Evolutionary conservation across 169 alveolate genomes (phyloP).

Genomic region (Perkinsus chesapeaki): DNA sequence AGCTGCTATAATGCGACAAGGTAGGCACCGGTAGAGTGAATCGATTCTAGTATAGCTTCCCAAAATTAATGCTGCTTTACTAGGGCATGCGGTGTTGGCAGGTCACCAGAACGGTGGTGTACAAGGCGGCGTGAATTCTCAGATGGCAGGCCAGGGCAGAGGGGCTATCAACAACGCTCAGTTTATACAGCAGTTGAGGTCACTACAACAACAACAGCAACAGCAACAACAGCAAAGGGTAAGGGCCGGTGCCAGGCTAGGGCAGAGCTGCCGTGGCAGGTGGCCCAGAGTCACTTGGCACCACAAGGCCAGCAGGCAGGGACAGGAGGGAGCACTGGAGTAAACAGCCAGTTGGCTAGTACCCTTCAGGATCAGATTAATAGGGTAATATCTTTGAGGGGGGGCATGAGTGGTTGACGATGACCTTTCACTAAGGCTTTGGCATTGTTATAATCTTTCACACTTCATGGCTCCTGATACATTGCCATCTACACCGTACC

Average conservation of each 20-base stretch:
- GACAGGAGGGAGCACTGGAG: background rate
- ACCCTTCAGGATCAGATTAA: background rate
- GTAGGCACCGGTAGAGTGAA: background rate
- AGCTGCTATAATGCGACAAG: background rate
- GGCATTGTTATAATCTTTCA: too few relatives aligned
- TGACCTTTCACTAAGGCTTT: too few relatives aligned
- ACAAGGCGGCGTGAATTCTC: background rate
- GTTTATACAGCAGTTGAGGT: background rate
- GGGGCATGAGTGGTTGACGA: too few relatives aligned
- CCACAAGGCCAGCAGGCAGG: background rate
- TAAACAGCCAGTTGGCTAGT: background rate
- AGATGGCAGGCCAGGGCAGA: background rate
- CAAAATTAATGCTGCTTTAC: too few relatives aligned
- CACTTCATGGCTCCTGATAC: too few relatives aligned
- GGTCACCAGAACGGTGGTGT: background rate
- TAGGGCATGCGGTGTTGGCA: background rate
- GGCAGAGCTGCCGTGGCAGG: background rate
- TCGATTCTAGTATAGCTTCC: too few relatives aligned
- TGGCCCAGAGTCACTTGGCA: background rate
- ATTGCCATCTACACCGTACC: too few relatives aligned
- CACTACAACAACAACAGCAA: background rate
- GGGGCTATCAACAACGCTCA: background rate
- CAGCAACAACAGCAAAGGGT: background rate
- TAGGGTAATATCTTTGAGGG: background rate
- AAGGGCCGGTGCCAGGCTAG: background rate